A percentile compares a stretch with the other conserved stretches of the same genome.
These are phyloP conservation scores for Alternaria novae-zelandiae DNA, from an alignment of 2,329 filamentous ascomycete genomes.

Conservation along the genomic window DNA sequence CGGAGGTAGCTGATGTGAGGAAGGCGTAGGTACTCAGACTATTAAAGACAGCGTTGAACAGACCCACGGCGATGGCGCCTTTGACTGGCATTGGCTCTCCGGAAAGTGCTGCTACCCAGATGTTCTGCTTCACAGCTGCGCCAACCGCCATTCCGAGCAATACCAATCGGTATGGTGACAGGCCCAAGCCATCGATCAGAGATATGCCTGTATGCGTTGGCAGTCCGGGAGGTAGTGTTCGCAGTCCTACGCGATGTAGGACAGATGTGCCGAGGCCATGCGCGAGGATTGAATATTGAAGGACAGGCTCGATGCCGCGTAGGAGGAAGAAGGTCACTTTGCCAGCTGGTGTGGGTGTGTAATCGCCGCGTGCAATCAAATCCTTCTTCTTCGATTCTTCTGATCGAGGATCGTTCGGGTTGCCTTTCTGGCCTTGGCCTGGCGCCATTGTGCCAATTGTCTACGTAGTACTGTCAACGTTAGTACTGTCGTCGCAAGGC, in stretches of 20 bases:
- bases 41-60: conserved; percentile 64
- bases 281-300: conserved; percentile 59
- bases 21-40: conserved; percentile 63
- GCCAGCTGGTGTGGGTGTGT: conserved; percentile 49
- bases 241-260: conserved; percentile 56
- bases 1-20: conserved; percentile 57
- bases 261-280: conserved; percentile 51
- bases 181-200: conserved; percentile 52
- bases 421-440: neutral
- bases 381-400: conserved; percentile 41
- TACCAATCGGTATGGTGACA: conserved; percentile 59
- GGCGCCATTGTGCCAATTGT: neutral
- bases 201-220: conserved; percentile 49
- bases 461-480: neutral
- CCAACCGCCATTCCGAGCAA: conserved; percentile 62
- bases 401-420: conserved; percentile 31
- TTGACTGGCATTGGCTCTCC: conserved; percentile 58
- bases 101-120: conserved; percentile 57
- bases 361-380: conserved; percentile 51
- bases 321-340: conserved; percentile 53
- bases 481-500: neutral
- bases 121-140: conserved; percentile 62
- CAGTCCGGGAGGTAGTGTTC: conserved; percentile 51
- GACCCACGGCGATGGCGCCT: conserved; percentile 53
- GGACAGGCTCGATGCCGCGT: conserved; percentile 55